A percentile compares a stretch with the other conserved stretches of the same genome.
Evolutionary conservation across 306 rosid genomes (phyloP).

Genomic region (Elaeagnus macrophylla): DNA sequence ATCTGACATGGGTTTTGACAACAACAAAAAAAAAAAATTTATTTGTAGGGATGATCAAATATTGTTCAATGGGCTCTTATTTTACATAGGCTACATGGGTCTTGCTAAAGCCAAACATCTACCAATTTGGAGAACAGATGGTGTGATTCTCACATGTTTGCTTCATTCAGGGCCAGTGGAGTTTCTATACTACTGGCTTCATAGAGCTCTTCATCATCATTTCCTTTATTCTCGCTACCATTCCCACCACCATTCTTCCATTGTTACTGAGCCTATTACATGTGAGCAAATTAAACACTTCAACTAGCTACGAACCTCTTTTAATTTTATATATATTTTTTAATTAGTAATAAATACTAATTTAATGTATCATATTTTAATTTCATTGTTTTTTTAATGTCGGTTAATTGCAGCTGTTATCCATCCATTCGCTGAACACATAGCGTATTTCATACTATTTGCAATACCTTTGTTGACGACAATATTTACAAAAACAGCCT

Average conservation of each 20-base stretch:
- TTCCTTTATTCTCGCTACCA: conserved; percentile 64
- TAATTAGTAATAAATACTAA: not conserved
- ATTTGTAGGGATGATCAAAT: conserved; percentile 64
- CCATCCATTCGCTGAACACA: conserved; percentile 61
- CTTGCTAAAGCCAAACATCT: conserved; percentile 14
- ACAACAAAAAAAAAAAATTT: no score
- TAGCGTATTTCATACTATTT: conserved; percentile 43
- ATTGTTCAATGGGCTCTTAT: conserved; percentile 35
- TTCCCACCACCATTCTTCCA: conserved; percentile 44
- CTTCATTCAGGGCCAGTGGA: conserved; percentile 64
- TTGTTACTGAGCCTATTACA: conserved; percentile 33
- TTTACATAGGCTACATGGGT: conserved; percentile 18
- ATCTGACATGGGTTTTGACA: no score
- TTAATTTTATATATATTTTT: no score
- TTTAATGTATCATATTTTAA: no score
- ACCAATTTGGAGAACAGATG: conserved; percentile 48
- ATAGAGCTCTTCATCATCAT: conserved; percentile 70
- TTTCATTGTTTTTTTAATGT: not conserved
- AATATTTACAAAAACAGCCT: conserved; percentile 27
- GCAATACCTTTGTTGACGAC: conserved; percentile 36
- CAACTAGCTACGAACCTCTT: no score
- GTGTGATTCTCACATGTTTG: conserved; percentile 24
- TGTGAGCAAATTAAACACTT: conserved; percentile 7
- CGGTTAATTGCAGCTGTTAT: conserved; percentile 49
- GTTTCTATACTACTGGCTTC: conserved; percentile 66